Percentiles rank a stretch among this genome's conserved stretches.
These are phyloP conservation scores for Penicillium alfredii DNA, from an alignment of 495 filamentous ascomycete species.

Conservation along the genomic window DNA sequence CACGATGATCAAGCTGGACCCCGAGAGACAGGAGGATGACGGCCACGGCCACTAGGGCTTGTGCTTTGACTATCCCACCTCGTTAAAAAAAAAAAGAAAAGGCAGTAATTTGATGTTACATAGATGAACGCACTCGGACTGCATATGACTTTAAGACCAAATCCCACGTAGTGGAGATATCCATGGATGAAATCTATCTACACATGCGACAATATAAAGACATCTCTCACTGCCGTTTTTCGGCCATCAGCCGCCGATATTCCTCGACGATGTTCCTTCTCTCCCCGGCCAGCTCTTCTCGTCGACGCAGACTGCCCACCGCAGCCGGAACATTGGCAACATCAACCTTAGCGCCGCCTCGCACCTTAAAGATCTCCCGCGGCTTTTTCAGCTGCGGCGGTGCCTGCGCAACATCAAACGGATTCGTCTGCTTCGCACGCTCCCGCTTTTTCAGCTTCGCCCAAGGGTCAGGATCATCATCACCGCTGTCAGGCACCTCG, in stretches of 20 bases:
- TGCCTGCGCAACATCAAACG: slow-evolving; percentile 76
- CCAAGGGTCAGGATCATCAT: slow-evolving; percentile 75
- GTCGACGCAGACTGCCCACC: slow-evolving; percentile 70
- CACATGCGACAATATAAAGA: too few relatives aligned
- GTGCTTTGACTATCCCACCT: slow-evolving; percentile 12
- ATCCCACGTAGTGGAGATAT: too few relatives aligned
- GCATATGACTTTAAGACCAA: slow-evolving; percentile 18
- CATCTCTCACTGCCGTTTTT: slow-evolving; percentile 47
- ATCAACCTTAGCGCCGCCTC: slow-evolving; percentile 61
- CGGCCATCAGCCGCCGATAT: slow-evolving; percentile 75
- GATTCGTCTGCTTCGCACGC: slow-evolving; percentile 46
- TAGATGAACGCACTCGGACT: slow-evolving; percentile 12
- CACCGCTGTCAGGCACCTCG: slow-evolving; percentile 14
- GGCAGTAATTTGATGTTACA: slow-evolving; percentile 26
- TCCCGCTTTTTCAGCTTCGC: slow-evolving; percentile 56
- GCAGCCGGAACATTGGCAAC: slow-evolving; percentile 68
- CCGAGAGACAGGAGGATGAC: slow-evolving; percentile 72
- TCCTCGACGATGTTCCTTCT: slow-evolving; percentile 72
- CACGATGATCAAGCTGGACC: slow-evolving; percentile 97
- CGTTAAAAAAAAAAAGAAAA: slow-evolving; percentile 13
- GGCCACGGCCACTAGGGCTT: slow-evolving; percentile 40
- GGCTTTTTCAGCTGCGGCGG: slow-evolving; percentile 70
- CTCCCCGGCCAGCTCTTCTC: slow-evolving; percentile 74
- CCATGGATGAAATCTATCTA: too few relatives aligned
- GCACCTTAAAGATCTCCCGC: slow-evolving; percentile 63